Evolutionary conservation across 1,284 basidiomycete species (phyloP).

Genomic region (Pseudomicrostroma phylloplanum): DNA sequence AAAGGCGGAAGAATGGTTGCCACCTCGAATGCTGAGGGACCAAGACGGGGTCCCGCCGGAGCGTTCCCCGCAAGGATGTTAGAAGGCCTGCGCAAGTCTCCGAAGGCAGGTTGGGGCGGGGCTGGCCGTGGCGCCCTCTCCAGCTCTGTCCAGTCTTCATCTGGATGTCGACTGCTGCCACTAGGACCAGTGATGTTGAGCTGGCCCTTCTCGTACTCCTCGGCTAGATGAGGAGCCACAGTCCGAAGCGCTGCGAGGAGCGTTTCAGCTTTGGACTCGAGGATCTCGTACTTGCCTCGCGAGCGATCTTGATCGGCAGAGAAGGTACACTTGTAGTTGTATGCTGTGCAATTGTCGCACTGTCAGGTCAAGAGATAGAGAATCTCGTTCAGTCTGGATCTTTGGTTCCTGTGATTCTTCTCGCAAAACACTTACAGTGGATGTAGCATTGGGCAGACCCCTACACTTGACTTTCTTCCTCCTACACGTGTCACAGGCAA

Average conservation of each 20-base stretch:
- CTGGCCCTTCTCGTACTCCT: conserved; percentile 32
- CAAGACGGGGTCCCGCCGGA: not conserved
- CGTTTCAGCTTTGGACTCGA: conserved; percentile 42
- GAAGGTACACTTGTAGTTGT: conserved; percentile 38
- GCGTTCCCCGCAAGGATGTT: not conserved
- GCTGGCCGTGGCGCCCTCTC: conserved; percentile 4
- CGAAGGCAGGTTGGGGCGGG: not conserved
- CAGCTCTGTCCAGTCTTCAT: conserved; percentile 1
- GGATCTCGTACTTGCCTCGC: conserved; percentile 42
- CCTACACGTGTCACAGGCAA: conserved; percentile 41
- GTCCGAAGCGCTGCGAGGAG: conserved; percentile 31
- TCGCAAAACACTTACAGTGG: conserved; percentile 22
- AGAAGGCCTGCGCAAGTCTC: not conserved
- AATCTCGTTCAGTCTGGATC: too few relatives aligned
- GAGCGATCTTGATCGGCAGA: conserved; percentile 30
- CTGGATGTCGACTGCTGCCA: not conserved
- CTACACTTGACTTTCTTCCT: conserved; percentile 43
- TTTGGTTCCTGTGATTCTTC: conserved; percentile 14
- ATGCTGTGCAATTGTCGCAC: conserved; percentile 20
- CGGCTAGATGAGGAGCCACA: conserved; percentile 37
- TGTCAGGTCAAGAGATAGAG: too few relatives aligned
- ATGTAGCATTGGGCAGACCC: conserved; percentile 33
- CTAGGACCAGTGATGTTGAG: conserved; percentile 23
- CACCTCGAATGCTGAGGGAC: not conserved
- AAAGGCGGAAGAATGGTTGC: not conserved